phyloP scores from a whole-genome alignment of 495 filamentous ascomycete species.

The Aspergillus saccharolyticus region DNA sequence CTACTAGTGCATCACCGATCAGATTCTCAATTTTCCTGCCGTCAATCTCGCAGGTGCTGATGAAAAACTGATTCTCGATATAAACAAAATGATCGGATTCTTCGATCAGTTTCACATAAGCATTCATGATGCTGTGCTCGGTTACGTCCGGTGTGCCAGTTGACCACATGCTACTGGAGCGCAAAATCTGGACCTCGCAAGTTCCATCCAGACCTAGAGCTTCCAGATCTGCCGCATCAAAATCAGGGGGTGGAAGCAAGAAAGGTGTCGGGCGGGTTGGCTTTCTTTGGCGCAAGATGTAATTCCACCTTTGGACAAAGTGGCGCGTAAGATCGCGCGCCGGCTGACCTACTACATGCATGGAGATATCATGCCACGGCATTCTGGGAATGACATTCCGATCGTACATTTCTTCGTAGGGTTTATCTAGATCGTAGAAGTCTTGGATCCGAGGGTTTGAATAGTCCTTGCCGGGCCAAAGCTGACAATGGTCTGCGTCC shows the following conservation, averaged over 20 bases:
- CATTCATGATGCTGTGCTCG: conserved; percentile 92
- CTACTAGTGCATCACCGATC: conserved; percentile 93
- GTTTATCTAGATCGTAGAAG: conserved; percentile 89
- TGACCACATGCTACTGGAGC: conserved; percentile 87
- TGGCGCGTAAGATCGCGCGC: conserved; percentile 91
- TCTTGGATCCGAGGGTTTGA: conserved; percentile 94
- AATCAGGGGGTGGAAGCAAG: conserved; percentile 88
- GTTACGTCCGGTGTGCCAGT: conserved; percentile 75
- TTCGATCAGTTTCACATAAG: conserved; percentile 91
- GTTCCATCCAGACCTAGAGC: conserved; percentile 84
- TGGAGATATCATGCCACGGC: conserved; percentile 98
- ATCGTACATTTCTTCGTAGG: conserved; percentile 99
- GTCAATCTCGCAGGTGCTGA: conserved; percentile 86
- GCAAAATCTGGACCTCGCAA: conserved; percentile 92
- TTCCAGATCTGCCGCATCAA: conserved; percentile 76
- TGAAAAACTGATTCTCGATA: conserved; percentile 99
- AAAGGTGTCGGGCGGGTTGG: conserved; percentile 93
- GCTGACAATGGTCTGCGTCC: conserved; percentile 89
- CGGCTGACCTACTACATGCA: conserved; percentile 97
- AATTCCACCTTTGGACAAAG: conserved; percentile 99
- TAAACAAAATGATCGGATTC: conserved; percentile 97
- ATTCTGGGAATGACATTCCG: conserved; percentile 80
- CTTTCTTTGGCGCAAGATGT: conserved; percentile 87
- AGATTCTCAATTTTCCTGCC: conserved; percentile 83
- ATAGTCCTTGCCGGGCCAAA: conserved; percentile 98